Evolutionary conservation across 129 eudicot species (phyloP).

Genomic region (Tagetes erecta): DNA sequence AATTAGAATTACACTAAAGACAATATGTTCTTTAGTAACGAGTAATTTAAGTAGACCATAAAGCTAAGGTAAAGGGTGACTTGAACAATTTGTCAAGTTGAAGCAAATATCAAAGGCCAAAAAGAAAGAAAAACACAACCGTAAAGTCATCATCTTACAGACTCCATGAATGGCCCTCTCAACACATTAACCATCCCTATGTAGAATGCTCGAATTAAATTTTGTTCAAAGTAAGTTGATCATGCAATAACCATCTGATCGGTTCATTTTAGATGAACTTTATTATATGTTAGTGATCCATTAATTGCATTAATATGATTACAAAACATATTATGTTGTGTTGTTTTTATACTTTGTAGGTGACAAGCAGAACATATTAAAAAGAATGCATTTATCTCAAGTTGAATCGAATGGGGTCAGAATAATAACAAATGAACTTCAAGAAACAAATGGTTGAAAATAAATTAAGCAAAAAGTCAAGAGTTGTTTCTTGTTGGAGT

Average conservation of each 20-base stretch:
- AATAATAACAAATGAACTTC: no score
- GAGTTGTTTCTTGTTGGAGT: no score
- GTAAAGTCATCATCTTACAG: neutral
- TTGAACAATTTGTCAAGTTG: neutral
- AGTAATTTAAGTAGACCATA: neutral
- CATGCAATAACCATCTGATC: neutral
- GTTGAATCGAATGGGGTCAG: no score
- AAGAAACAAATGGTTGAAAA: no score
- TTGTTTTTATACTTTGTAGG: no score
- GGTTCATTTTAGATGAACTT: no score
- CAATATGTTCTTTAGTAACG: neutral
- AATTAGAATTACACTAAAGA: neutral
- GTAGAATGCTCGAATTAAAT: neutral
- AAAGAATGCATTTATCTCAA: no score
- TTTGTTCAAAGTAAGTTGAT: neutral
- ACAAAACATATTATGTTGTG: no score
- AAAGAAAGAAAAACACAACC: neutral
- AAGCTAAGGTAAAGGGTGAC: neutral
- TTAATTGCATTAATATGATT: no score
- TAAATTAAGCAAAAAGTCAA: no score
- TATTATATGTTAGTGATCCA: no score
- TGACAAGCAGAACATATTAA: no score
- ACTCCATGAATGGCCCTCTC: neutral
- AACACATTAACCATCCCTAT: conserved; percentile 3
- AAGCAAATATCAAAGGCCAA: neutral